Evolutionary conservation across 2,329 filamentous ascomycete genomes (phyloP).

Genomic region (Alternaria sp.): DNA sequence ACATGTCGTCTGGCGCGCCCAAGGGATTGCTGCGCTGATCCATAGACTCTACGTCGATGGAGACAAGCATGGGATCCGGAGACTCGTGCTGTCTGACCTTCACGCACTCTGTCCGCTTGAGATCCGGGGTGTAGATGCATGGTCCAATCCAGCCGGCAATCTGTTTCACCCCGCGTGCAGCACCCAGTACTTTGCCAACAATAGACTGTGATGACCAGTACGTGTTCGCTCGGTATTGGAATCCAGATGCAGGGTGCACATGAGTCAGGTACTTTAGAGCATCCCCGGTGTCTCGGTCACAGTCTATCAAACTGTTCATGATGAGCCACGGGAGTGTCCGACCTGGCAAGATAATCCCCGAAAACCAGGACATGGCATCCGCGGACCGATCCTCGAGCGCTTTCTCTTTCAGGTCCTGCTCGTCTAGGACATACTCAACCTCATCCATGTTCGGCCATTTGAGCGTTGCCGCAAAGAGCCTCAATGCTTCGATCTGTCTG

Average conservation of each 20-base stretch:
- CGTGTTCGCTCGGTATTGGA: constrained; percentile 78
- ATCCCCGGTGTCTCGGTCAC: constrained; percentile 72
- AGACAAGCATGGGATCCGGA: constrained; percentile 60
- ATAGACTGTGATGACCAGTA: constrained; percentile 78
- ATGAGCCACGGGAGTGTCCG: constrained; percentile 74
- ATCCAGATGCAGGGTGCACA: constrained; percentile 71
- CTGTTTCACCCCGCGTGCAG: constrained; percentile 71
- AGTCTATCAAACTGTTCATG: constrained; percentile 79
- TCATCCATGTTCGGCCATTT: constrained; percentile 77
- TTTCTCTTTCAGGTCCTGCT: constrained; percentile 59
- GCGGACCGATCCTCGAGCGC: constrained; percentile 67
- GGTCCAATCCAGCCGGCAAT: constrained; percentile 78
- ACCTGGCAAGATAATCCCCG: constrained; percentile 74
- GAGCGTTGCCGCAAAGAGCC: constrained; percentile 72
- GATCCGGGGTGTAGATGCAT: constrained; percentile 69
- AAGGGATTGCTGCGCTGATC: constrained; percentile 71
- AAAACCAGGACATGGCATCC: constrained; percentile 79
- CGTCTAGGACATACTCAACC: constrained; percentile 67
- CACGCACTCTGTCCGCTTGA: constrained; percentile 72
- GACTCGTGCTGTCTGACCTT: constrained; percentile 68
- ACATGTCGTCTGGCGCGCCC: constrained; percentile 66
- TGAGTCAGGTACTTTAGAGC: constrained; percentile 71
- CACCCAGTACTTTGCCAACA: constrained; percentile 73
- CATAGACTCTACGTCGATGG: constrained; percentile 70
- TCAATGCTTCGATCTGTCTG: constrained; percentile 71